Base-by-base conservation (phyloP, 129 eudicot species). In the Chrysanthemum seticuspe region DNA sequence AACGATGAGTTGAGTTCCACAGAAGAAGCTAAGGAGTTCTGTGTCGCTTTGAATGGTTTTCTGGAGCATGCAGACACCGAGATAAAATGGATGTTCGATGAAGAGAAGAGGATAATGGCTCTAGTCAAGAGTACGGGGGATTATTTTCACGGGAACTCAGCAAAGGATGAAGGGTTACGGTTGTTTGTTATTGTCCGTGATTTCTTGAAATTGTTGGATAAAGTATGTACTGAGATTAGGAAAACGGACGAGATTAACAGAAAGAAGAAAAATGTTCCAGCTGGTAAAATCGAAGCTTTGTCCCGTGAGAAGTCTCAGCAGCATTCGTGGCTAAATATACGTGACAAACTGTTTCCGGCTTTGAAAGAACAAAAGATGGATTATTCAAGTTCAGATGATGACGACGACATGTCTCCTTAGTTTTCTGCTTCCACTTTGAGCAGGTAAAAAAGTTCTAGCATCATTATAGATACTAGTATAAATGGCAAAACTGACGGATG, bases 131-230 rank as follows among this genome's bases (percentile, higher is more conserved):
- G 88, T 83, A 85, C 95, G 2, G 91, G 86, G 12, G 93, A 87
- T 67, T 93, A 78, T 72, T 93, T 93, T 87, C 98, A 90, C 48
- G 98, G 98, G 58, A 81, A 74, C 55, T 78, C 89, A 1, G 89
- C 85, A 14, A 85, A 82, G 58, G 98, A 90, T 47, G 98, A 93
- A 79, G 97, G 89, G 40, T 63, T 79, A 54, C 76, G 85, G 14
- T 79, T 88, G 57, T 91, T 91, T 82, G 82, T 72, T 21, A 80
- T 88, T 11, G 91, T 91, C 53, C 83, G 90, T 16, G 91, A 88
- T 78, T 91, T 91, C 81, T 71, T 91, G 81, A 66, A 67, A 6
- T 78, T 91, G 72, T 70, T 91, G 81, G 95, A 91, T 15, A 78
- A 78, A 67, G 88, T 81, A 2, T 88, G 95, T 59, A 67, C 21